These are phyloP conservation scores for Puccinia hordei DNA, from an alignment of 1,284 basidiomycete species.

Conservation along the genomic window DNA sequence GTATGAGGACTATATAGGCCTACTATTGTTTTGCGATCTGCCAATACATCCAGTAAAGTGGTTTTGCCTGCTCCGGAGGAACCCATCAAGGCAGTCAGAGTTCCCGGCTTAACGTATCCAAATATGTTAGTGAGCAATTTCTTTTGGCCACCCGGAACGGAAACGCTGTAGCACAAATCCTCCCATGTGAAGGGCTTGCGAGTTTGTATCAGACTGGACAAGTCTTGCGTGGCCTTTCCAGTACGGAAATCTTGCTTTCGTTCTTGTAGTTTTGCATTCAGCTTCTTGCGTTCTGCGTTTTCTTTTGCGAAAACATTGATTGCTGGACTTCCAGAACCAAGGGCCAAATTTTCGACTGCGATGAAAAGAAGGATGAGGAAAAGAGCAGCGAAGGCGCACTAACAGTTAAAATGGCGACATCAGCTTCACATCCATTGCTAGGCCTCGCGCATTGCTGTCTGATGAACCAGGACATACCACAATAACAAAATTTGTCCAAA, in stretches of 20 bases:
- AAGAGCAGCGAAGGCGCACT: conserved; percentile 27
- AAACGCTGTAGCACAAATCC: conserved; percentile 62
- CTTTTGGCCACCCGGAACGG: conserved; percentile 60
- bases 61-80: conserved; percentile 62
- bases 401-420: background rate
- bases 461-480: conserved; percentile 2
- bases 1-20: conserved; percentile 50
- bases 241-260: conserved; percentile 60
- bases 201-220: conserved; percentile 56
- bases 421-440: background rate
- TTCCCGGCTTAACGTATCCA: conserved; percentile 64
- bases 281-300: conserved; percentile 68
- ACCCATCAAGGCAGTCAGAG: conserved; percentile 63
- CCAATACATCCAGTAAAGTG: conserved; percentile 65
- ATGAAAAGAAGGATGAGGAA: conserved; percentile 31
- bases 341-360: conserved; percentile 31
- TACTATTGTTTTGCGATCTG: conserved; percentile 61
- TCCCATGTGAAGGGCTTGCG: conserved; percentile 63
- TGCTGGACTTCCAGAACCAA: conserved; percentile 26
- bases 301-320: conserved; percentile 67
- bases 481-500: conserved; percentile 43
- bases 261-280: conserved; percentile 68
- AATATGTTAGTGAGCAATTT: conserved; percentile 62
- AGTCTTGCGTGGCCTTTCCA: conserved; percentile 35
- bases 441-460: background rate